A percentile compares a stretch with the other conserved stretches of the same genome.
These are phyloP conservation scores for Byssochlamys sp. DNA, from an alignment of 2,329 filamentous ascomycete species.

Conservation along the genomic window DNA sequence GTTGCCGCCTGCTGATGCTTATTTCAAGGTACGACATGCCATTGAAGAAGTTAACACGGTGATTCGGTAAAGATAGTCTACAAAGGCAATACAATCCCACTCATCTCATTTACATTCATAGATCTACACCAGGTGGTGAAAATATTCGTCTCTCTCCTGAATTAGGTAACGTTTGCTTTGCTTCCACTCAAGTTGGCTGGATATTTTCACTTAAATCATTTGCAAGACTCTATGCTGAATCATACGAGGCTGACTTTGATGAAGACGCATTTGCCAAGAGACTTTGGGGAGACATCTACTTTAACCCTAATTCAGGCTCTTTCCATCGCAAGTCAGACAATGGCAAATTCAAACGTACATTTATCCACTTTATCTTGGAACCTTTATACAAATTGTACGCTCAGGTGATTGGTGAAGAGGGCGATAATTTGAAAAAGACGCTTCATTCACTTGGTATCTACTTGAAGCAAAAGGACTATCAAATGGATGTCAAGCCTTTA, in stretches of 20 bases:
- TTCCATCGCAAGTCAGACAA: constrained; percentile 84
- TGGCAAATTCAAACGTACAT: constrained; percentile 69
- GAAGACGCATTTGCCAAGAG: constrained; percentile 71
- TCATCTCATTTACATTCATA: no score
- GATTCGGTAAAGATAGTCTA: constrained; percentile 78
- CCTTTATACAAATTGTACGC: constrained; percentile 97
- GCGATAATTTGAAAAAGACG: constrained; percentile 71
- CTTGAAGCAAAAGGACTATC: constrained; percentile 86
- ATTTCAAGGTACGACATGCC: constrained; percentile 98
- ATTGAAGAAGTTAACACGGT: constrained; percentile 94
- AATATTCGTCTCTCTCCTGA: constrained; percentile 79
- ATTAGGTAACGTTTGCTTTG: constrained; percentile 93
- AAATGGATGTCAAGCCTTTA: constrained; percentile 76
- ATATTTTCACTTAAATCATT: constrained; percentile 92
- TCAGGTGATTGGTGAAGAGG: constrained; percentile 83
- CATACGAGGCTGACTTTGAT: constrained; percentile 72
- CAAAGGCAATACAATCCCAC: no score
- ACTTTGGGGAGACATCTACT: constrained; percentile 95
- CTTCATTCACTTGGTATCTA: constrained; percentile 69
- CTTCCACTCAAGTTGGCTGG: constrained; percentile 88
- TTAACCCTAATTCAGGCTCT: constrained; percentile 77
- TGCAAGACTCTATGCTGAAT: constrained; percentile 89
- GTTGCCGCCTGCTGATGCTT: constrained; percentile 85
- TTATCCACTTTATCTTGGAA: constrained; percentile 89
- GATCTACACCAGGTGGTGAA: no score